phyloP scores from a whole-genome alignment of 306 rosid genomes.

The Corylus americana region DNA sequence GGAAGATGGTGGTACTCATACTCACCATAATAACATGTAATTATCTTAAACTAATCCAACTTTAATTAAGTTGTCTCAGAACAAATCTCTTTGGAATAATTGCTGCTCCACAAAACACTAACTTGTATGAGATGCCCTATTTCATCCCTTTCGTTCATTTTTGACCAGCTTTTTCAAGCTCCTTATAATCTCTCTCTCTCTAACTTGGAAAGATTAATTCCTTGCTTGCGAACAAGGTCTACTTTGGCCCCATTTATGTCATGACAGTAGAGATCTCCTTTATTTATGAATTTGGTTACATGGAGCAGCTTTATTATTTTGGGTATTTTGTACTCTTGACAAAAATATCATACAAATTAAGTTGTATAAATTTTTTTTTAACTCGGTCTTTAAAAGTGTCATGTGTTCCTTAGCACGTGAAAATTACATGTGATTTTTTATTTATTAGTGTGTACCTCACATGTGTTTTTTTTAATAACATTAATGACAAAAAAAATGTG shows the following conservation, averaged over 20 bases:
- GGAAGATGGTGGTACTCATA: neutral
- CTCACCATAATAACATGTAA: neutral
- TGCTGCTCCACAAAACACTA: constrained; percentile 4
- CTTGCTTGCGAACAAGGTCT: constrained; percentile 41
- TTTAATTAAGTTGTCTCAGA: constrained; percentile 28
- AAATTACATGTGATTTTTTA: no score
- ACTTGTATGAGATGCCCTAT: constrained; percentile 8
- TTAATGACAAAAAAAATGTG: no score
- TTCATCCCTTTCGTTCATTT: constrained; percentile 19
- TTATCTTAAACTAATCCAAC: neutral
- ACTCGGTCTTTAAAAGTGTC: no score
- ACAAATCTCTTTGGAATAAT: constrained; percentile 21
- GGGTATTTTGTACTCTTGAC: neutral
- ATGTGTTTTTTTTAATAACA: no score
- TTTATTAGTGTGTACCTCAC: no score
- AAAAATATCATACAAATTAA: no score
- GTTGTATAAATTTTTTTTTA: no score
- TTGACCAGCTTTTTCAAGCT: constrained; percentile 40
- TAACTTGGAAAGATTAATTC: constrained; percentile 30
- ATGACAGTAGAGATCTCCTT: neutral
- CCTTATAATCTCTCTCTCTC: neutral
- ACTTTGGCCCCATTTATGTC: constrained; percentile 36
- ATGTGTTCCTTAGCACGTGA: neutral
- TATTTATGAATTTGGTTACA: neutral
- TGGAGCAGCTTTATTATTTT: neutral